These are phyloP conservation scores for Brasilioporus rufonigricans DNA, from an alignment of 768 basidiomycete species.

Conservation along the genomic window DNA sequence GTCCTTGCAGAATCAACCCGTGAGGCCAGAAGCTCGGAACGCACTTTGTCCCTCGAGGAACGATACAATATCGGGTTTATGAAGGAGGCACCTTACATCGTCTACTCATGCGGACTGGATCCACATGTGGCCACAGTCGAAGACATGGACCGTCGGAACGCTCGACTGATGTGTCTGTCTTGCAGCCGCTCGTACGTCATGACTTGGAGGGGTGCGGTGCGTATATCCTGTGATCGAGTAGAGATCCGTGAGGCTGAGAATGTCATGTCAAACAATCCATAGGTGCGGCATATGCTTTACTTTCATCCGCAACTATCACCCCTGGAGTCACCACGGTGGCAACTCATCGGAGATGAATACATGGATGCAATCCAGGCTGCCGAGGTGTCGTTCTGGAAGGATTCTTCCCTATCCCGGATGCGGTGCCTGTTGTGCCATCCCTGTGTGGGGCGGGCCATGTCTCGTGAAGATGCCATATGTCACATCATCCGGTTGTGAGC, in stretches of 20 bases:
- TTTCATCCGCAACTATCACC: rapidly evolving
- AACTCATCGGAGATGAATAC: not conserved
- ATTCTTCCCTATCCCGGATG: not conserved
- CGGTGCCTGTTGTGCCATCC: not conserved
- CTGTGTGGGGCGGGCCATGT: not conserved
- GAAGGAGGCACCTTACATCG: not conserved
- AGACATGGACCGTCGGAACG: slow-evolving; percentile 3
- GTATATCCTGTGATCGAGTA: not conserved
- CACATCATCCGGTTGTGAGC: not conserved
- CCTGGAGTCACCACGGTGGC: not conserved
- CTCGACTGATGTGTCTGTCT: not conserved
- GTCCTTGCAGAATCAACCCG: not conserved
- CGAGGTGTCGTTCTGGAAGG: not conserved
- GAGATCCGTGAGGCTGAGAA: not conserved
- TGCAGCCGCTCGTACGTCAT: not conserved
- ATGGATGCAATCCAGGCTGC: not conserved
- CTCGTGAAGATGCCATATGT: no score
- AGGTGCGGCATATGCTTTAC: not conserved
- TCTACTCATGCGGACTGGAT: slow-evolving; percentile 1
- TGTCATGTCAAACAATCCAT: not conserved
- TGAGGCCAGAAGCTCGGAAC: not conserved
- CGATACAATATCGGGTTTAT: not conserved
- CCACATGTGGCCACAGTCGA: not conserved
- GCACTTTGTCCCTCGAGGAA: not conserved
- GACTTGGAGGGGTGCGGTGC: not conserved